Evolutionary conservation across 2,329 filamentous ascomycete species (phyloP).

Genomic region (Penicillium italicum): DNA sequence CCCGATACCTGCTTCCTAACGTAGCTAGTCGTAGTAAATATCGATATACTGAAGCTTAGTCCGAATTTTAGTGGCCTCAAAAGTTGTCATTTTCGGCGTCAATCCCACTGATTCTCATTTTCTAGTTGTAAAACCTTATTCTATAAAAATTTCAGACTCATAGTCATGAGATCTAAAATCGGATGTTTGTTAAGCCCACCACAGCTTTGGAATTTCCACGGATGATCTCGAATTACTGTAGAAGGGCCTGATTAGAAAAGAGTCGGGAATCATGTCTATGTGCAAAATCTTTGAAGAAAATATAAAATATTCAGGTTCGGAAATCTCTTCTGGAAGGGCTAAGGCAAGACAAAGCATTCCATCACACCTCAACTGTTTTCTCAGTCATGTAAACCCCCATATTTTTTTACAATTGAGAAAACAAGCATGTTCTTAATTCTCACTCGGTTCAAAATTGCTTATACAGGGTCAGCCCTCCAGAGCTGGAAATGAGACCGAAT

Average conservation of each 20-base stretch:
- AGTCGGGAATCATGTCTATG: not conserved
- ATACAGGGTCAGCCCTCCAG: not conserved
- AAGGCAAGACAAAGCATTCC: not conserved
- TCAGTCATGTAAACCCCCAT: not conserved
- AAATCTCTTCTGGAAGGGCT: no score
- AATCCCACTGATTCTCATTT: no score
- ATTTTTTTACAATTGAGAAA: not conserved
- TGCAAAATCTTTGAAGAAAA: not conserved
- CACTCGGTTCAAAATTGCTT: not conserved
- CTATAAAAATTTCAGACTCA: not conserved
- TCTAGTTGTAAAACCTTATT: not conserved
- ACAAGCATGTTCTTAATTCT: not conserved
- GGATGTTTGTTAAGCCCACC: not conserved
- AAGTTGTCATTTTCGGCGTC: no score
- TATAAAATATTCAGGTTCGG: not conserved
- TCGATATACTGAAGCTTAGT: no score
- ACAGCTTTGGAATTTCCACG: no score
- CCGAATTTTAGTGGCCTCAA: no score
- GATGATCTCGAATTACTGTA: not conserved
- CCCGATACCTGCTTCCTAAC: no score
- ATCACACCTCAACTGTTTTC: not conserved
- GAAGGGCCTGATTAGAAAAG: not conserved
- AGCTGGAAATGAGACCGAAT: not conserved
- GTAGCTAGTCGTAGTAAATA: no score
- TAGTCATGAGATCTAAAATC: not conserved